A percentile compares a stretch with the other conserved stretches of the same genome.
Conservation (phyloP, 306 rosid genomes). For the Sophora flavescens region DNA sequence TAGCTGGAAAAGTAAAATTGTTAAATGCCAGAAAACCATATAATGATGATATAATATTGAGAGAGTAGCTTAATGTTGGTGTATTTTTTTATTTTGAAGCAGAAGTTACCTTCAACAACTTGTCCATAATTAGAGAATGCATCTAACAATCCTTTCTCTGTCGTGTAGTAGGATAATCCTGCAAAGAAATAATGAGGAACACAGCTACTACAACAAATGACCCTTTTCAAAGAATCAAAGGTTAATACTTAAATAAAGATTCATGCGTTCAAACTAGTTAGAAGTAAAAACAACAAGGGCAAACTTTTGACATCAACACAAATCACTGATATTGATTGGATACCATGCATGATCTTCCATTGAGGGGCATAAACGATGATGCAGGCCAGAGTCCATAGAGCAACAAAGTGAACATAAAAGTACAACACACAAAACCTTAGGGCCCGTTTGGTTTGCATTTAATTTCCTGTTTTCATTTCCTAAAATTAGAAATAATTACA, state of each 20-base stretch:
- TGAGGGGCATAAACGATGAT: background rate
- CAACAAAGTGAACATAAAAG: background rate
- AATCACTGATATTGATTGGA: constrained; percentile 2
- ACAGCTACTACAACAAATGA: constrained; percentile 23
- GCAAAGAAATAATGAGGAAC: constrained; percentile 30
- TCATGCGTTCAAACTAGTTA: constrained; percentile 14
- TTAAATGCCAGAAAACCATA: constrained; percentile 39
- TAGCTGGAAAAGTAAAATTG: constrained; percentile 62
- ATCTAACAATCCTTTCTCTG: constrained; percentile 76
- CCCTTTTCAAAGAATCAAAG: background rate
- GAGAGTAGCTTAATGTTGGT: constrained; percentile 27
- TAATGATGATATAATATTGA: background rate
- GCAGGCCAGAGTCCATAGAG: constrained; percentile 14
- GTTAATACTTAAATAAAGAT: constrained; percentile 10
- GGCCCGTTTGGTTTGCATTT: background rate
- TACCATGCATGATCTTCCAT: background rate
- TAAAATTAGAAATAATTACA: too few relatives aligned
- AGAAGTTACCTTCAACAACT: constrained; percentile 76
- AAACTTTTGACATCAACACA: constrained; percentile 7
- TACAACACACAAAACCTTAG: background rate
- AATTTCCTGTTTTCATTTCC: too few relatives aligned
- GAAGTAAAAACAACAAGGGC: background rate
- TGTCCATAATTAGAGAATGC: constrained; percentile 82
- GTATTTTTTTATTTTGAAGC: constrained; percentile 33
- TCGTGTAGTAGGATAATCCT: constrained; percentile 82